Evolutionary conservation across 2,329 filamentous ascomycete species (phyloP).

Genomic region (Knufia petricola): DNA sequence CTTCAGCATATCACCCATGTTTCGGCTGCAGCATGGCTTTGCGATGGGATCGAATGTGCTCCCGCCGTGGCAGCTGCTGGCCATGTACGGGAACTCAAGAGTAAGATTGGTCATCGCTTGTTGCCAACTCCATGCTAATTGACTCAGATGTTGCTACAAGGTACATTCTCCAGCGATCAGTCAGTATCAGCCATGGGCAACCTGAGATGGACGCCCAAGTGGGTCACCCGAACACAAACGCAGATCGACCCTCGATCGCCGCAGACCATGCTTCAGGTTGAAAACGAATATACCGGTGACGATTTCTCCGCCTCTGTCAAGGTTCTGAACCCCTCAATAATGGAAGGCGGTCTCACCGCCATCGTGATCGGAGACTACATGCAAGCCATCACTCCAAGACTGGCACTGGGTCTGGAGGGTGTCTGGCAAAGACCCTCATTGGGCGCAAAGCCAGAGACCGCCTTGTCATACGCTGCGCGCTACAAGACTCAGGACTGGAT

Average conservation of each 20-base stretch:
- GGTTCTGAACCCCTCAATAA: conserved; percentile 84
- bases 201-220: conserved; percentile 70
- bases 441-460: conserved; percentile 79
- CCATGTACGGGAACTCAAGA: conserved; percentile 86
- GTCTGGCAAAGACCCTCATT: conserved; percentile 86
- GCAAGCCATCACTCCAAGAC: conserved; percentile 77
- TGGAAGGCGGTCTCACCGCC: conserved; percentile 87
- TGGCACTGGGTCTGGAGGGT: conserved; percentile 81
- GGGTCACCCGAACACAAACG: conserved; percentile 79
- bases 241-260: conserved; percentile 68
- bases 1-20: conserved; percentile 85
- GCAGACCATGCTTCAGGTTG: conserved; percentile 84
- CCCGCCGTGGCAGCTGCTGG: conserved; percentile 90
- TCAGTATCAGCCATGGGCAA: conserved; percentile 83
- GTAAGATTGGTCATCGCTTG: conserved; percentile 41
- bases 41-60: conserved; percentile 81
- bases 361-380: conserved; percentile 95
- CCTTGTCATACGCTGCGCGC: conserved; percentile 77
- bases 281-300: conserved; percentile 86
- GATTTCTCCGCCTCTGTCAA: conserved; percentile 93
- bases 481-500: conserved; percentile 93
- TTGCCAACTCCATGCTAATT: conserved; percentile 12
- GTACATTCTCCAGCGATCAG: conserved; percentile 87
- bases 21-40: conserved; percentile 96
- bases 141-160: conserved; percentile 81